Evolutionary conservation across 2,329 filamentous ascomycete genomes (phyloP), one percentile per base, ranked within the genome.

Genomic region (Trematosphaeria pertusa): DNA sequence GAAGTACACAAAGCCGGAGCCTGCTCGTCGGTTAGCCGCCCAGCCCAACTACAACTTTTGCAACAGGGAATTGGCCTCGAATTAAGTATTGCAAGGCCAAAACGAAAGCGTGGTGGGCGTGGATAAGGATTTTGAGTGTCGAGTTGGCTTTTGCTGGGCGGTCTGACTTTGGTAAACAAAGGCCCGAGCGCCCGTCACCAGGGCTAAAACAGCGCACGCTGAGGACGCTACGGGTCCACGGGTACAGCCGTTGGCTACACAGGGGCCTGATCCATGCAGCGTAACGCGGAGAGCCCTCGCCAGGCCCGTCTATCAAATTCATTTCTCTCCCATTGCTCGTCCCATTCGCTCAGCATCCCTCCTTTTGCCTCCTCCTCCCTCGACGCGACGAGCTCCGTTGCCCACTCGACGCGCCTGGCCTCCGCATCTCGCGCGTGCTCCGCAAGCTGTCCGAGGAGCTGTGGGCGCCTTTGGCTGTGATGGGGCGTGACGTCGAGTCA

Each of bases 351-450:
- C 34, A 15, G 24, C 18, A 35, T 18, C 38, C 14, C 37, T 18
- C 28, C 26, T 46, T 48, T 41, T 18, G 34, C 20, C 21, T 39
- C 21, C 9, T 37, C 17, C 12, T 26, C 11, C 22, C 26, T 26
- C 26, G 41, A 34, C 14, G 17, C 21, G 34, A 40, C 10, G 14
- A 26, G 37, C 45, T 21, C 22, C 17, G 54, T 54, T 54, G 48
- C 38, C 54, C 52, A 46, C 52, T 57, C 51, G 46, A 61, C 52
- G 48, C 43, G 41, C 33, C 48, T 41, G 46, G 56, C 47, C 50
- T 58, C 59, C 55, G 54, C 60, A 54, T 60, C 56, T 56, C 51
- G 50, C 56, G 52, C 53, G 40, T 34, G 19, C 31, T 15, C 32
- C 32, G 11, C n/a, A 31, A 20, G 10, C 15, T 28, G 31, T 19